Evolutionary conservation across 2,329 filamentous ascomycete genomes (phyloP), one percentile per base, ranked within the genome.

Genomic region (Botrytis porri): DNA sequence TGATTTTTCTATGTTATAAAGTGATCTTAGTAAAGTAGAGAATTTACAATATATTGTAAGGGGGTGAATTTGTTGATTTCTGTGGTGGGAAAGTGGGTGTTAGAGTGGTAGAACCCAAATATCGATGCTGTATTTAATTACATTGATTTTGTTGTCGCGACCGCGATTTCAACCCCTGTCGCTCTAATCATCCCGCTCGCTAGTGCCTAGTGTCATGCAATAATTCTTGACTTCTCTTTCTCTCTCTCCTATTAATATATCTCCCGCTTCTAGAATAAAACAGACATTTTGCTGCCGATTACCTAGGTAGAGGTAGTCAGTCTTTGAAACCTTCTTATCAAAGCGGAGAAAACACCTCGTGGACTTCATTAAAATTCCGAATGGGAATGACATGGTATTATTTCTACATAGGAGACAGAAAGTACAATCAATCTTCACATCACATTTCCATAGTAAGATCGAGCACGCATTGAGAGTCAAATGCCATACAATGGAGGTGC

Each of bases 61-160:
- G 41, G 74, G 75, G 76, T 76, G 74, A 66, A 48, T 70, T 37
- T 29, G 29, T 37, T 60, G 29, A 48, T 22, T 43, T 29, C 18
- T 45, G 29, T 67, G 62, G 63, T 72, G n/a, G 29, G 63, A 69
- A 32, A 72, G 76, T 71, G 75, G 66, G 73, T 73, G 70, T 73
- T 75, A 73, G 37, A 63, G 73, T 73, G 70, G 74, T 75, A 73
- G 37, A 64, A 62, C 72, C 64, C 71, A 66, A 69, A 64, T 75
- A 74, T 76, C 77, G 75, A 76, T 75, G 64, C 70, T 70, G 60
- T 61, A 72, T 70, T 60, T 48, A n/a, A 37, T 70, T 63, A 63
- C 62, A 35, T 64, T 66, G 35, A 71, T 59, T 72, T 67, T 67
- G 71, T 70, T 73, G 65, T 73, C 71, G 65, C 71, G 65, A 63